phyloP scores from a whole-genome alignment of 2,329 filamentous ascomycete species.

The Epichloe amarillans region DNA sequence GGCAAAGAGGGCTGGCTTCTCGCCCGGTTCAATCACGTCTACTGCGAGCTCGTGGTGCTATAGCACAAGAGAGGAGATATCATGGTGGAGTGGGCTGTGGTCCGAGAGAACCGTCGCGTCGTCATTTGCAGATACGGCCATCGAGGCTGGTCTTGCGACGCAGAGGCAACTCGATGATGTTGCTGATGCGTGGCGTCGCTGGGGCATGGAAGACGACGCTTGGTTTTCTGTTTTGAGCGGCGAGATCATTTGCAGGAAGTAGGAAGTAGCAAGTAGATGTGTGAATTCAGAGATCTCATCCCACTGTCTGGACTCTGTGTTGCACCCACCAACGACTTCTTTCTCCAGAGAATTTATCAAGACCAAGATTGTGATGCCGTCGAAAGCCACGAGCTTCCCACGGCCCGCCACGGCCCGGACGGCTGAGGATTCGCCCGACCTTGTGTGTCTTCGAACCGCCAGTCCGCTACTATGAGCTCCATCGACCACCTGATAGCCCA shows the following conservation, averaged over 20 bases:
- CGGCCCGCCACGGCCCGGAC: too few relatives aligned
- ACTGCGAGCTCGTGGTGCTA: constrained; percentile 13
- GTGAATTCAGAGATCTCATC: too few relatives aligned
- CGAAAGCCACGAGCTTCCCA: too few relatives aligned
- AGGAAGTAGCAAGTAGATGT: background rate
- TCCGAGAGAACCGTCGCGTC: constrained; percentile 10
- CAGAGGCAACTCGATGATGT: background rate
- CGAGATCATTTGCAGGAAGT: constrained; percentile 4
- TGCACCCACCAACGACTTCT: too few relatives aligned
- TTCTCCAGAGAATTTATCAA: too few relatives aligned
- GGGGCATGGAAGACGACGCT: constrained; percentile 8
- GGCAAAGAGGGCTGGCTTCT: constrained; percentile 11
- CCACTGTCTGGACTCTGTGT: too few relatives aligned
- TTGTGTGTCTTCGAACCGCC: too few relatives aligned
- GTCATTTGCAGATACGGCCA: constrained; percentile 2
- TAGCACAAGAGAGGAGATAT: constrained; percentile 9
- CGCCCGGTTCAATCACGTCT: constrained; percentile 4
- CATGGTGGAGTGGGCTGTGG: constrained; percentile 12
- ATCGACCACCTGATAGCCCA: too few relatives aligned
- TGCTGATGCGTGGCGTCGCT: constrained; percentile 4
- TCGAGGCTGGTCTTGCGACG: constrained; percentile 4
- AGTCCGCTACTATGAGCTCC: too few relatives aligned
- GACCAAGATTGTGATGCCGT: too few relatives aligned
- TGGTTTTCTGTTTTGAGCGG: constrained; percentile 5
- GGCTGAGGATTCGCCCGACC: too few relatives aligned